These are phyloP conservation scores for Ogataea paradorogensis DNA, from an alignment of 805 yeast species.

Conservation along the genomic window DNA sequence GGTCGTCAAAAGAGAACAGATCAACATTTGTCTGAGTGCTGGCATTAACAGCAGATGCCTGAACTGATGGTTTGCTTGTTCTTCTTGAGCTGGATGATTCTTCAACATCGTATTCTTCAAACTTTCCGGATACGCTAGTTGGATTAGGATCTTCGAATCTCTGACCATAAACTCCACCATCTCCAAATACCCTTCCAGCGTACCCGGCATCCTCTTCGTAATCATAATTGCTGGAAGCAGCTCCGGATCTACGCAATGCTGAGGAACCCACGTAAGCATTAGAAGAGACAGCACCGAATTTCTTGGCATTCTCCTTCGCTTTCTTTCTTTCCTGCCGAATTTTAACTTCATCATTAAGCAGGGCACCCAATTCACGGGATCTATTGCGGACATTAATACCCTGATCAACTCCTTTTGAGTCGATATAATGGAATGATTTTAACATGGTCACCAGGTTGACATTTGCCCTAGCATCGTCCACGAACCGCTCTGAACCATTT, in stretches of 20 bases:
- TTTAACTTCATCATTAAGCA: slow-evolving; percentile 72
- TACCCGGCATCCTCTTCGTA: slow-evolving; percentile 46
- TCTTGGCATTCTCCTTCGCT: slow-evolving; percentile 82
- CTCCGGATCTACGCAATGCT: slow-evolving; percentile 27
- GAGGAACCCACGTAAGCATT: slow-evolving; percentile 55
- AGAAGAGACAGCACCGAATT: slow-evolving; percentile 67
- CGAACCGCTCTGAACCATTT: slow-evolving; percentile 92
- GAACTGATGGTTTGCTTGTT: slow-evolving; percentile 32
- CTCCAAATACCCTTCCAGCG: slow-evolving; percentile 59
- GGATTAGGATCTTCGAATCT: slow-evolving; percentile 59
- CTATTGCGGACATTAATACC: slow-evolving; percentile 94
- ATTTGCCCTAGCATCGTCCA: slow-evolving; percentile 90
- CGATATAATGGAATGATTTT: slow-evolving; percentile 90
- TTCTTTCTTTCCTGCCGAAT: slow-evolving; percentile 85
- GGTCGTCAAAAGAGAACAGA: slow-evolving; percentile 45
- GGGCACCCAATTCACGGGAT: slow-evolving; percentile 67
- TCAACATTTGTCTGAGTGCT: slow-evolving; percentile 40
- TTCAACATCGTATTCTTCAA: slow-evolving; percentile 61
- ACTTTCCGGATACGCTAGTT: slow-evolving; percentile 40
- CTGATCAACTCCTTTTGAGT: slow-evolving; percentile 91
- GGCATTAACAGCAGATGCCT: slow-evolving; percentile 43
- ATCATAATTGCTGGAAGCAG: slow-evolving; percentile 40
- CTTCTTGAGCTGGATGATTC: slow-evolving; percentile 30
- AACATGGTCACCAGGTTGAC: slow-evolving; percentile 79
- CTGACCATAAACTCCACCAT: slow-evolving; percentile 68